phyloP scores from a whole-genome alignment of 768 basidiomycete species.

The Cystofilobasidium ferigula region DNA sequence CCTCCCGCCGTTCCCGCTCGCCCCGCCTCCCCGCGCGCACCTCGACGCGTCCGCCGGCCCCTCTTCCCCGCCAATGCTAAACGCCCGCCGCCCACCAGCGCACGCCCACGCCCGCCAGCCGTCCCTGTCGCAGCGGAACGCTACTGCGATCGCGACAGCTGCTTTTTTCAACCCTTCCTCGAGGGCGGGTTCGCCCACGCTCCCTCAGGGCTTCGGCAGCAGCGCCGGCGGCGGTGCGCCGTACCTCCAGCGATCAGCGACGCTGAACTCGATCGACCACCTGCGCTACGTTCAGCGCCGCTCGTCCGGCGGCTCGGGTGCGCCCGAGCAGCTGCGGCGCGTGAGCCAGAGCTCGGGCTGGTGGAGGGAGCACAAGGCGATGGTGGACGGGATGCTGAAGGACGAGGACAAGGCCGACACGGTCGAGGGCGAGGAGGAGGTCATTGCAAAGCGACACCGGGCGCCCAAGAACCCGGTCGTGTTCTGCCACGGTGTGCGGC shows the following conservation, averaged over 20 bases:
- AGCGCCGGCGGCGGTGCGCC: no score
- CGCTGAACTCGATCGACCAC: slow-evolving; percentile 11
- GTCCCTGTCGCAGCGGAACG: slow-evolving; percentile 1
- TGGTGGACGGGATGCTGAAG: slow-evolving; percentile 43
- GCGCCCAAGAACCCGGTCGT: slow-evolving; percentile 75
- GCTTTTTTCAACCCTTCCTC: slow-evolving; percentile 1
- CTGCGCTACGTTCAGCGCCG: slow-evolving; percentile 9
- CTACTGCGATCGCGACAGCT: not conserved
- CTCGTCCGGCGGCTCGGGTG: not conserved
- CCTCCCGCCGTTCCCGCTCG: not conserved
- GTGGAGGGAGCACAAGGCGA: slow-evolving; percentile 24
- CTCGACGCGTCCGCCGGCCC: not conserved
- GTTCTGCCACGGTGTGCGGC: slow-evolving; percentile 82
- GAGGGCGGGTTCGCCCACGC: not conserved
- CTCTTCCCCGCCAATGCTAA: not conserved
- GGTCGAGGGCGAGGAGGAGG: slow-evolving; percentile 44
- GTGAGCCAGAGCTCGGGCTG: no score
- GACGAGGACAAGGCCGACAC: slow-evolving; percentile 50
- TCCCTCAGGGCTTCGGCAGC: not conserved
- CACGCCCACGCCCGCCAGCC: not conserved
- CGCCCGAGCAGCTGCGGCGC: slow-evolving; percentile 10
- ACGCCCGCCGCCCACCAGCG: not conserved
- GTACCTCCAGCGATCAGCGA: slow-evolving; percentile 1
- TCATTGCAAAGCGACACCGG: slow-evolving; percentile 50
- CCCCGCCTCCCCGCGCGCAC: slow-evolving; percentile 13